Percentiles rank a stretch among this genome's conserved stretches.
Evolutionary conservation across 2,329 filamentous ascomycete genomes (phyloP).

Genomic region (Exophiala viscosa): DNA sequence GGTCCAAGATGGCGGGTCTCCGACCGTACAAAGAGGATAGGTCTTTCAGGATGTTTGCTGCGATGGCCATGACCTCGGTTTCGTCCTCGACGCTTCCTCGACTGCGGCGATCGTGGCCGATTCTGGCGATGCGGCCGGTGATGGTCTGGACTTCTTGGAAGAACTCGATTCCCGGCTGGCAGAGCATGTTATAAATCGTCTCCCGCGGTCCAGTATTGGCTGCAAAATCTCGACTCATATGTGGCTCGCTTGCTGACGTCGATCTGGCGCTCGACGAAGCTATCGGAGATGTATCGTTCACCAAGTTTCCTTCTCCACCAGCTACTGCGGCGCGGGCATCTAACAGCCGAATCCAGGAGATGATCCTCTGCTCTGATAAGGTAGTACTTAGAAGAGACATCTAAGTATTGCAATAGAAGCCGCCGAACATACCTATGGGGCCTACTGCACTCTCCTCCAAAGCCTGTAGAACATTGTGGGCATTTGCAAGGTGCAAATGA

Average conservation of each 20-base stretch:
- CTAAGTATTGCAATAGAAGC: too few species aligned
- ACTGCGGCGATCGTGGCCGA: conserved; percentile 55
- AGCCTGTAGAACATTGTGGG: conserved; percentile 47
- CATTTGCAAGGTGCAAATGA: conserved; percentile 49
- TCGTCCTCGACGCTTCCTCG: conserved; percentile 57
- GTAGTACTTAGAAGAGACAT: too few species aligned
- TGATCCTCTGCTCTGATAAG: conserved; percentile 49
- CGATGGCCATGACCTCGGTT: conserved; percentile 56
- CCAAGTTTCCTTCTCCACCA: conserved; percentile 54
- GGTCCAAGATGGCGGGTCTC: conserved; percentile 54
- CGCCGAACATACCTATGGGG: too few species aligned
- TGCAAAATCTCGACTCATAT: conserved; percentile 33
- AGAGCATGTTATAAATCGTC: conserved; percentile 50
- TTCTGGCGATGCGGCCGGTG: conserved; percentile 55
- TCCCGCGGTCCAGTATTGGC: conserved; percentile 19
- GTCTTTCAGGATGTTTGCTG: conserved; percentile 50
- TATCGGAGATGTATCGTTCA: too few species aligned
- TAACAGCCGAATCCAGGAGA: conserved; percentile 55
- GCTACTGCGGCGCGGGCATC: conserved; percentile 56
- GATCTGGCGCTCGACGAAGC: too few species aligned
- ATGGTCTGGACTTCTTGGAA: conserved; percentile 58
- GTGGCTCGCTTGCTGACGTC: conserved; percentile 46
- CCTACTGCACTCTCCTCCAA: conserved; percentile 32
- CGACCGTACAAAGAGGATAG: conserved; percentile 50
- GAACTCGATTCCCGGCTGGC: conserved; percentile 55